phyloP scores from a whole-genome alignment of 2,329 filamentous ascomycete species.

The Trichoderma asperellum region DNA sequence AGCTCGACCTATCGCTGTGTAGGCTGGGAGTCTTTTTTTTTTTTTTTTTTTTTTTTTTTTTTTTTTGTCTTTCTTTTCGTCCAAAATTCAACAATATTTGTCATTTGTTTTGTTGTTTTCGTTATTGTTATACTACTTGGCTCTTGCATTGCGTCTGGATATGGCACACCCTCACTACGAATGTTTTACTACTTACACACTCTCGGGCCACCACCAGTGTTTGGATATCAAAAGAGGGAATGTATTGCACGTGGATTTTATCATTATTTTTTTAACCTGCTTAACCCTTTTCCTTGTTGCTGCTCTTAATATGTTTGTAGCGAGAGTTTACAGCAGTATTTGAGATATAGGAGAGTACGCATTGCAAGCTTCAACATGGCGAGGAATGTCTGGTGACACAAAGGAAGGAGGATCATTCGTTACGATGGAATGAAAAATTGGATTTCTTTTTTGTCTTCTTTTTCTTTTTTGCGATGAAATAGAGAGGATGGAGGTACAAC shows the following conservation, averaged over 20 bases:
- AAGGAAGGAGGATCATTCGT: not conserved
- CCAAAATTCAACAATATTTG: not conserved
- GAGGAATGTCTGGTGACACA: not conserved
- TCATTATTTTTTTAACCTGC: not conserved
- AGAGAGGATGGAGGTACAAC: not conserved
- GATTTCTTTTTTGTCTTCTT: no score
- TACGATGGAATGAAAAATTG: not conserved
- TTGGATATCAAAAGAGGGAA: not conserved
- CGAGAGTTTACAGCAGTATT: not conserved
- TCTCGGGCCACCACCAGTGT: not conserved
- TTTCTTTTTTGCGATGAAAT: not conserved
- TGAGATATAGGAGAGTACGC: not conserved
- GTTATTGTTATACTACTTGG: not conserved
- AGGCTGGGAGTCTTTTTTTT: not conserved
- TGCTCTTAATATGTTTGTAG: not conserved
- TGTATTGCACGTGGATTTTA: not conserved
- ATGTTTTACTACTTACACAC: not conserved
- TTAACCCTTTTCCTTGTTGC: not conserved
- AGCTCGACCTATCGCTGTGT: slow-evolving; percentile 30
- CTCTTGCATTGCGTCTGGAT: slow-evolving; percentile 4
- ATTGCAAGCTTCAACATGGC: not conserved
- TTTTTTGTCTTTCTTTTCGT: not conserved
- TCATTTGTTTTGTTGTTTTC: not conserved
- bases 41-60: not conserved
- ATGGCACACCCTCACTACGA: not conserved